Evolutionary conservation across 2,329 filamentous ascomycete genomes (phyloP), one percentile per base, ranked within the genome.

Genomic region (Botryotinia calthae): DNA sequence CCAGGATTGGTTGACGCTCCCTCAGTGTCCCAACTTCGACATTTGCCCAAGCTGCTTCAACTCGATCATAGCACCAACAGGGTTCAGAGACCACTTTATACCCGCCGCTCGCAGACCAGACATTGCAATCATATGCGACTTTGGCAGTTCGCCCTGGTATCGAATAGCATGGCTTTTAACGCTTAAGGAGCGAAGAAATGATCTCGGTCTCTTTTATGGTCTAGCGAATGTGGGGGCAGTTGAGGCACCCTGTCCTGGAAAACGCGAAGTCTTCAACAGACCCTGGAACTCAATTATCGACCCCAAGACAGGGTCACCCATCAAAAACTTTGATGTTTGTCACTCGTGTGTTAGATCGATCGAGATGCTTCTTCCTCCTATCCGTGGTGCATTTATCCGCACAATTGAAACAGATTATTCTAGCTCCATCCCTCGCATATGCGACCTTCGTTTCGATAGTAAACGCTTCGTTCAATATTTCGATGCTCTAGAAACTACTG

Each of bases 131-230:
- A 85, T 87, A 63, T 98, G 95, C 82, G 91, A 94, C 76, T 93
- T 98, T 81, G 93, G 93, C 44, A 87, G 89, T 20, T 87, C 86
- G 0, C 88, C 91, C 0, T 98, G 94, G 93, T 91, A 93, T 78
- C 90, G 93, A 42, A 89, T 97, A 56, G 94, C 94, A 0, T 97
- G 92, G 89, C 86, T 95, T 4, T 86, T 97, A 75, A 95, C 90
- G 2, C 84, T 92, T 70, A 94, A 94, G 81, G 88, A 93, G 76
- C 83, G 88, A 20, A 85, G 88, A 28, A 85, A 87, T 4, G 89
- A 93, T 76, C 83, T 96, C 58, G 87, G 88, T 20, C 83, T 97
- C 8, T 85, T 98, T 44, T 88, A 91, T 73, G 87, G 88, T 54
- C 85, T 97, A 48, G 90, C 91, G 8, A 86, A 87, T 16, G 87